Evolutionary conservation across 768 basidiomycete species (phyloP), one percentile per base, ranked within the genome.

Genomic region (Hortiboletus flavorubellus): DNA sequence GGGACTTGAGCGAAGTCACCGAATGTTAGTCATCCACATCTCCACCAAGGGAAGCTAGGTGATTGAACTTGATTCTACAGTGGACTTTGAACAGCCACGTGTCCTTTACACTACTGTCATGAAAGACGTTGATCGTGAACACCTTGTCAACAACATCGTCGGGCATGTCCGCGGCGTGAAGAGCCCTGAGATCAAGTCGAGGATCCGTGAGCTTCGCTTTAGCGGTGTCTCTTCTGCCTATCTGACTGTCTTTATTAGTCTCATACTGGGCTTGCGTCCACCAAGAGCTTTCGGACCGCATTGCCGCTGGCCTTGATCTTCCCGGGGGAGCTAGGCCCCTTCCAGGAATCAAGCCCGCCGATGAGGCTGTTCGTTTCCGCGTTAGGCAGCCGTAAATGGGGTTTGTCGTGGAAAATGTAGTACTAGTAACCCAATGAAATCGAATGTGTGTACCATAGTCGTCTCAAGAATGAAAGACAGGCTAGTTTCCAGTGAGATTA

Each of bases 11-110:
- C 67, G 86, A 86, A 68, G 76, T 96, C 67, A 88, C 84, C 29
- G 89, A 95, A 73, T 82, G 91, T 93, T 62, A 69, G 89, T 75
- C 58, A 35, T 52, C 39, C 33, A 26, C 42, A 50, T 39, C 41
- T 16, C 23, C 41, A 5, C 18, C 15, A 40, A 26, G 48, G 23
- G 21, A 41, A 23, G 31, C 48, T 5, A 21, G 15, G 11, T 51
- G 9, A 43, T 10, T 51, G 34, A 54, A 8, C 7, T 46, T 49
- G 26, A 47, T 31, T 8, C 30, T 59, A 2, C 52, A 89, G 87
- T 91, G 60, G 89, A 92, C 76, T 92, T 91, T 64, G 89, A 91
- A 74, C 90, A 91, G 68, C 89, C 89, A 12, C 85, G 88, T 54
- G 81, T 77, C 23, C 70, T 91, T 51, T 91, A 83, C 78, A 66